phyloP scores from a whole-genome alignment of 306 rosid genomes.

The Hylodesmum podocarpum region DNA sequence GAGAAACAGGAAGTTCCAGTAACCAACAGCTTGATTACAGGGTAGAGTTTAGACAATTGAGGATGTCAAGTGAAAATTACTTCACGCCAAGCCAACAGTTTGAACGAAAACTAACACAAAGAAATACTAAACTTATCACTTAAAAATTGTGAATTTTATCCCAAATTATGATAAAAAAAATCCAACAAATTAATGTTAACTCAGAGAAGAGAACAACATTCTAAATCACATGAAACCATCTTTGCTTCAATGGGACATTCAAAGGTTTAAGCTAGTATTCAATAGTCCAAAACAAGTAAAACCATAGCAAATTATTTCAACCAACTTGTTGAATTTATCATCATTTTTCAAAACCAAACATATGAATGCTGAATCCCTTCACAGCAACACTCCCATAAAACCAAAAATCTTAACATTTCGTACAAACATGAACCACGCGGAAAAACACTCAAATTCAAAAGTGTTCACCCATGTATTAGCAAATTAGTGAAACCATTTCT shows the following conservation, averaged over 20 bases:
- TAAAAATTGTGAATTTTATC: neutral
- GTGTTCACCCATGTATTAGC: neutral
- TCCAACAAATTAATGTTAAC: neutral
- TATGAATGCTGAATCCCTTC: neutral
- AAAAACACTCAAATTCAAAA: neutral
- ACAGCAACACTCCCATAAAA: neutral
- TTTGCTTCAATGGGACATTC: neutral
- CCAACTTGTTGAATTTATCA: neutral
- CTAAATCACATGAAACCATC: neutral
- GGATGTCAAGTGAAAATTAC: neutral
- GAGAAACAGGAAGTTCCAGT: neutral
- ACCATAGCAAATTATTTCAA: neutral
- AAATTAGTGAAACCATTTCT: neutral
- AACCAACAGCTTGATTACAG: neutral
- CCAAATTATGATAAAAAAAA: neutral
- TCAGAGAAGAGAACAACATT: neutral
- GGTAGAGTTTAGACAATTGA: neutral
- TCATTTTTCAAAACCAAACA: neutral
- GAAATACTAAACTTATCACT: neutral
- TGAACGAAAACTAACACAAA: slow-evolving; percentile 2
- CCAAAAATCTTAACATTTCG: neutral
- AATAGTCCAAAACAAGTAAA: neutral
- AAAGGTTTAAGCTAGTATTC: neutral
- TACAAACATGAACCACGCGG: neutral
- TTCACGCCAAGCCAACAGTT: neutral